These are phyloP conservation scores for Biscogniauxia mediterranea DNA, from an alignment of 2,329 filamentous ascomycete genomes.

Conservation along the genomic window DNA sequence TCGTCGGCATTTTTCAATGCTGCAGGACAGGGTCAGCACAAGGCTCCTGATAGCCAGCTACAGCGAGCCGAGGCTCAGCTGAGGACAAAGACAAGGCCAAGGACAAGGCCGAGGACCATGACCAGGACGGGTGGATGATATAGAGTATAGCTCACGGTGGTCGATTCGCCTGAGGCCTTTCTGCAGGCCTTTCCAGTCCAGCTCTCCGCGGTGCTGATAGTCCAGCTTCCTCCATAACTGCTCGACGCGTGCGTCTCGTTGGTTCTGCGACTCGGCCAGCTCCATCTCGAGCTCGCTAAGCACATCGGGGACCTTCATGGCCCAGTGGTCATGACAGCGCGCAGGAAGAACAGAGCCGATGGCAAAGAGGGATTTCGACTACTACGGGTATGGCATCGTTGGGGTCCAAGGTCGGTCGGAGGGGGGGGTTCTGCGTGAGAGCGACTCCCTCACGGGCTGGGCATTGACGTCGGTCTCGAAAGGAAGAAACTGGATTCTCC, in stretches of 20 bases:
- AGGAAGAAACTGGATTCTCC: conserved; percentile 1
- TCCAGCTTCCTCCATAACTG: conserved; percentile 83
- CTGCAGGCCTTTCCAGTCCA: conserved; percentile 82
- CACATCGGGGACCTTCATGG: conserved; percentile 49
- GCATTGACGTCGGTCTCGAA: conserved; percentile 13
- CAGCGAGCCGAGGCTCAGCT: too few relatives aligned
- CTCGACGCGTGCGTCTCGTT: conserved; percentile 78
- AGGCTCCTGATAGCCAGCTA: too few relatives aligned
- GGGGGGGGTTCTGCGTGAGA: conserved; percentile 10
- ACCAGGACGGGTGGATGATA: not conserved
- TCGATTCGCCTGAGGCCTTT: conserved; percentile 85
- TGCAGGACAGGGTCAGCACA: conserved; percentile 30
- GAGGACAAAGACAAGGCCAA: too few relatives aligned
- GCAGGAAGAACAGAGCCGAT: conserved; percentile 16
- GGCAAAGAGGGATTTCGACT: conserved; percentile 20
- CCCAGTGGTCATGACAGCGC: conserved; percentile 40
- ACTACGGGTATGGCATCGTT: conserved; percentile 31
- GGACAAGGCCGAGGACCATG: too few relatives aligned
- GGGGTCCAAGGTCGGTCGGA: conserved; percentile 4
- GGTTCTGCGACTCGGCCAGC: conserved; percentile 72
- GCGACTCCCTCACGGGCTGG: conserved; percentile 11
- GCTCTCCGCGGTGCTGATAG: conserved; percentile 69
- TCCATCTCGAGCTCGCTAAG: conserved; percentile 57
- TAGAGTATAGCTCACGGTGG: conserved; percentile 65
- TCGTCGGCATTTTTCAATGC: conserved; percentile 86